Evolutionary conservation across 2,329 filamentous ascomycete species (phyloP), one percentile per base, ranked within the genome.

Genomic region (Colletotrichum eleusines): DNA sequence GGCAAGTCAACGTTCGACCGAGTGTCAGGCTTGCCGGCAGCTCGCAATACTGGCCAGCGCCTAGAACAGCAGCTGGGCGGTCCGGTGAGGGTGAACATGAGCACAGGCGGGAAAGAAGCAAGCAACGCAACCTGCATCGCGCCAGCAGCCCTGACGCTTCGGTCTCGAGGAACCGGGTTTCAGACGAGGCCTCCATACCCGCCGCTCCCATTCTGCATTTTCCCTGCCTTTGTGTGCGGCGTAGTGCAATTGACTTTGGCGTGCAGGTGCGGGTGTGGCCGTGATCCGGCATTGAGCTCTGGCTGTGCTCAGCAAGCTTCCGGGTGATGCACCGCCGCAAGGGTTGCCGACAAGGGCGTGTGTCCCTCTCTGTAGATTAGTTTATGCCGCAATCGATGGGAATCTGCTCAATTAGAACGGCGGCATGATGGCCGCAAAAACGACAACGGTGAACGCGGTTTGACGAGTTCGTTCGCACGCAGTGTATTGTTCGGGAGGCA

Each of bases 221-320:
- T 20, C 5, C 51, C 35, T 20, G 16, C 5, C 12, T 31, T 46
- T 28, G 38, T n/a, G 44, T 46, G 44, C 20, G 23, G 23, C 23
- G 28, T 20, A 28, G 18, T 20, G 61, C 44, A 68, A 68, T 68
- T 71, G 68, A 71, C 58, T 71, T 68, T 71, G 20, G 35, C n/a
- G 18, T 54, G 46, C 46, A 33, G 20, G 18, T 42, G 40, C 42
- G 18, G 42, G 18, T 7, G 7, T 7, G 20, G 42, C 28, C 28
- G 46, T 51, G 12, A 16, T 8, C 12, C 26, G 38, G 12, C 20
- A 63, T 38, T 23, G 23, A 18, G 44, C 31, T 40, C 26, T 31
- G 48, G 61, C 61, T 28, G 48, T 54, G 48, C 61, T 44, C 61
- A 63, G 48, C 28, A 63, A 63, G 61, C 61, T 54, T 53, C 48